These are phyloP conservation scores for Dothidotthia symphoricarpi DNA, from an alignment of 2,329 filamentous ascomycete species.

Conservation along the genomic window DNA sequence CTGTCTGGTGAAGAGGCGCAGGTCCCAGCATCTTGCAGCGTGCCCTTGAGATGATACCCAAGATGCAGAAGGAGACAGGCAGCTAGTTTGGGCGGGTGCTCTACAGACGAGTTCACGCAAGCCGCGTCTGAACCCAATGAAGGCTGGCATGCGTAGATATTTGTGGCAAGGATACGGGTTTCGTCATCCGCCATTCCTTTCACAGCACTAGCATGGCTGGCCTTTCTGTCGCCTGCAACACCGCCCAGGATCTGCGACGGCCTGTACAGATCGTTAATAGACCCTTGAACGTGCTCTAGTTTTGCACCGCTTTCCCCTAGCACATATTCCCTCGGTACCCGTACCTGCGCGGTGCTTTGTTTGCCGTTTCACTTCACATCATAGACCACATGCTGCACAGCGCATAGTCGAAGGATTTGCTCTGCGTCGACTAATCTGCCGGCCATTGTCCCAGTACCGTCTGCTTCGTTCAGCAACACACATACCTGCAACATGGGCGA, in stretches of 20 bases:
- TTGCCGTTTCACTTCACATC: slow-evolving; percentile 16
- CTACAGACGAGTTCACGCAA: slow-evolving; percentile 3
- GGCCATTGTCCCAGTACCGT: neutral
- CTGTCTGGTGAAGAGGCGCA: slow-evolving; percentile 16
- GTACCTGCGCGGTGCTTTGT: slow-evolving; percentile 21
- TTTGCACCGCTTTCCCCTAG: slow-evolving; percentile 9
- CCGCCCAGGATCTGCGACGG: slow-evolving; percentile 26
- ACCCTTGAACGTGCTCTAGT: slow-evolving; percentile 18
- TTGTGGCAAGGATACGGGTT: slow-evolving; percentile 18
- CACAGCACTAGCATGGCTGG: slow-evolving; percentile 17
- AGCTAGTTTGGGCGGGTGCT: slow-evolving; percentile 2
- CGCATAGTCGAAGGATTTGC: slow-evolving; percentile 5
- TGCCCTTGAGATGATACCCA: slow-evolving; percentile 3
- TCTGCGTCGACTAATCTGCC: slow-evolving; percentile 1
- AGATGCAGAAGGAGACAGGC: slow-evolving; percentile 3
- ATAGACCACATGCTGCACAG: slow-evolving; percentile 12
- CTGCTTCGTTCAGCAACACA: neutral
- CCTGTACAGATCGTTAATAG: slow-evolving; percentile 24
- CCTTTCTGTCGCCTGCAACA: slow-evolving; percentile 15
- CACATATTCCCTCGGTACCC: slow-evolving; percentile 14
- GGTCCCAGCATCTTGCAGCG: slow-evolving; percentile 5
- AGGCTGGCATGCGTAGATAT: neutral
- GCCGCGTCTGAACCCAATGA: slow-evolving; percentile 6
- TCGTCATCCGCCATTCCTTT: slow-evolving; percentile 9
- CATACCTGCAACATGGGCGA: slow-evolving; percentile 19